Conservation (phyloP, 2,329 filamentous ascomycete genomes). For the Aspergillus glaucus region DNA sequence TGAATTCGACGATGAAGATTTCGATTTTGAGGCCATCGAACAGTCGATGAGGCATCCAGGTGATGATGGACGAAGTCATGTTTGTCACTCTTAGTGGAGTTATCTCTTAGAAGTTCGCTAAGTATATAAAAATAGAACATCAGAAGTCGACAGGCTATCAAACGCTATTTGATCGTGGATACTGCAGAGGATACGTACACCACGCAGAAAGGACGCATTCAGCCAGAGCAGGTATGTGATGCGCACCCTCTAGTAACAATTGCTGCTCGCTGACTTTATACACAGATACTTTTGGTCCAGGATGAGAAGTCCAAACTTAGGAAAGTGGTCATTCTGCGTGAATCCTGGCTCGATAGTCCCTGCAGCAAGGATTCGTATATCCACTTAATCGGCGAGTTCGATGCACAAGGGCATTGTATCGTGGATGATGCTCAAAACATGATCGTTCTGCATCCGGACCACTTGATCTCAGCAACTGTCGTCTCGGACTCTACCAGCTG, state of each 20-base stretch:
- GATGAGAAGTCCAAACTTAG: conserved; percentile 63
- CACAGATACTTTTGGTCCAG: conserved; percentile 71
- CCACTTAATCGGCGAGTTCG: conserved; percentile 77
- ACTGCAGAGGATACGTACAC: conserved; percentile 64
- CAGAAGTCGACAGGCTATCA: conserved; percentile 64
- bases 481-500: conserved; percentile 96
- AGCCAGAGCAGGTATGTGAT: conserved; percentile 63
- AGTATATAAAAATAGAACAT: conserved; percentile 60
- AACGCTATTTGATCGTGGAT: conserved; percentile 76
- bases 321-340: conserved; percentile 68
- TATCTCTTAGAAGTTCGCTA: conserved; percentile 48
- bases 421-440: conserved; percentile 80
- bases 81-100: conserved; percentile 40
- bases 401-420: conserved; percentile 63
- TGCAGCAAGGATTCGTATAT: conserved; percentile 70
- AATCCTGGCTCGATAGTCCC: conserved; percentile 79
- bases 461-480: conserved; percentile 88
- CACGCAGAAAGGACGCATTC: conserved; percentile 54
- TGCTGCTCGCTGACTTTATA: conserved; percentile 15
- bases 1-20: conserved; percentile 64
- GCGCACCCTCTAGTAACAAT: neutral
- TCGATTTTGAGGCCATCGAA: conserved; percentile 61
- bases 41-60: conserved; percentile 51
- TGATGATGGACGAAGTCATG: conserved; percentile 67
- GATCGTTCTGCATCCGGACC: conserved; percentile 87